These are phyloP conservation scores for Coemansia furcata DNA, from an alignment of 192 early-diverging fungal species.

Conservation along the genomic window DNA sequence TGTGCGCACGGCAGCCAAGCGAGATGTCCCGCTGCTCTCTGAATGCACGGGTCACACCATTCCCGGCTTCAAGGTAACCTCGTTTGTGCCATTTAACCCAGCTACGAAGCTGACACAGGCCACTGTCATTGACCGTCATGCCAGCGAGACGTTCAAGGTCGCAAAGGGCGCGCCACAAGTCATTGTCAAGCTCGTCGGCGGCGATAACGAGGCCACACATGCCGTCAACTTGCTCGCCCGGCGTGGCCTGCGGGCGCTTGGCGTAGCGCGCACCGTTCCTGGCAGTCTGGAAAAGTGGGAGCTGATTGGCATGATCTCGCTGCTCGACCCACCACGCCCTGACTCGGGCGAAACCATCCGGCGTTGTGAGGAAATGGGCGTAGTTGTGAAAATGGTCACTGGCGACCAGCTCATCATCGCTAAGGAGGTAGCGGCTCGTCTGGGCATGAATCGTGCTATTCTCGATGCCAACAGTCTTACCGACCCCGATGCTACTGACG, in stretches of 20 bases:
- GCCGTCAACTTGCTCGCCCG: constrained; percentile 83
- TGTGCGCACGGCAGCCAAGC: constrained; percentile 78
- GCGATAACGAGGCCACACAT: constrained; percentile 75
- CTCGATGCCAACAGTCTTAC: constrained; percentile 84
- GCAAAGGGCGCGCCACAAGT: constrained; percentile 97
- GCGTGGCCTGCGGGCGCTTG: constrained; percentile 90
- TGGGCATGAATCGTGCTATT: constrained; percentile 91
- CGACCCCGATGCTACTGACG: constrained; percentile 73
- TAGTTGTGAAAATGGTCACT: constrained; percentile 95
- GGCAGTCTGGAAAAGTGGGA: constrained; percentile 66
- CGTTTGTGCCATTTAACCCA: constrained; percentile 93
- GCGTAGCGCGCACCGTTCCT: constrained; percentile 79
- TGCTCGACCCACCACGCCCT: constrained; percentile 86
- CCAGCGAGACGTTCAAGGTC: constrained; percentile 74
- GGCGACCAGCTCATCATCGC: constrained; percentile 95
- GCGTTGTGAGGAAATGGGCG: constrained; percentile 81
- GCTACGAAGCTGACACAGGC: constrained; percentile 89
- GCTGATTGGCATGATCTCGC: constrained; percentile 87
- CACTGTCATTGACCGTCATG: constrained; percentile 72
- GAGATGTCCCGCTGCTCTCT: constrained; percentile 65
- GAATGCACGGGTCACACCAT: constrained; percentile 66
- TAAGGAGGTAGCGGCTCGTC: constrained; percentile 86
- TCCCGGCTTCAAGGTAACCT: constrained; percentile 91
- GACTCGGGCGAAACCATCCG: constrained; percentile 85
- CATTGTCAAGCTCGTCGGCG: constrained; percentile 78